Base-by-base conservation (phyloP, 495 filamentous ascomycete genomes). In the Penicillium argentinense region DNA sequence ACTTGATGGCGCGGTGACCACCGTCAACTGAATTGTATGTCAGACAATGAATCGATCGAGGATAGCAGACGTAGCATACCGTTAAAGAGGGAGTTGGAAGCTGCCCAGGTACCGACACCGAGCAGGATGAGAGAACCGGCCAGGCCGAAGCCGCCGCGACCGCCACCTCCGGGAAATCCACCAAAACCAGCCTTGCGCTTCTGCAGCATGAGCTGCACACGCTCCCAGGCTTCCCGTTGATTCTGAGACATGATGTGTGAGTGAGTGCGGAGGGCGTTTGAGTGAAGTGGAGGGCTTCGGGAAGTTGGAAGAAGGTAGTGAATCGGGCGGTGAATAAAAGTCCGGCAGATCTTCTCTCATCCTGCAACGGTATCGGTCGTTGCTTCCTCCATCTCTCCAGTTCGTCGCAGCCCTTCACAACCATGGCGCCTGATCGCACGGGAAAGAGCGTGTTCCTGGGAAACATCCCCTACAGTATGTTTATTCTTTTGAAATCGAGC, bases 1-100 rank as follows among this genome's bases (percentile, higher is more conserved):
- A 98, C 68, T 98, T 98, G 76, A 98, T 98, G 39, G 93, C 93
- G 65, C 93, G 85, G 76, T 97, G 93, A 75, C 93, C 93, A 84
- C 93, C 93, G 64, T 98, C 93, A 53, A 98, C 93, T 89, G 41
- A 44, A 53, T 40, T 43, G 16, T 49, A 4, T 12, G 9, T 24
- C 7, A 39, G 11, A 9, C 2, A 18, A 9, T 16, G 4, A 21
- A 22, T 19, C 2, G 21, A 42, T 32, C 16, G 29, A 18, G 33
- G 9, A 12, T 2, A 13, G 4, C 0, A 27, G 9, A 27, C n/a
- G 32, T 13, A 9, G 6, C 39, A 22, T 50, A 86, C 85, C 85
- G 82, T 98, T 98, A 81, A 97, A 98, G 3, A 98, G 84, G 24
- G 91, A 80, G 75, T 91, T 92, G 58, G 89, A 91, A 49, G 84